Conservation (phyloP, 2,329 filamentous ascomycete genomes). For the Aspergillus sp. region DNA sequence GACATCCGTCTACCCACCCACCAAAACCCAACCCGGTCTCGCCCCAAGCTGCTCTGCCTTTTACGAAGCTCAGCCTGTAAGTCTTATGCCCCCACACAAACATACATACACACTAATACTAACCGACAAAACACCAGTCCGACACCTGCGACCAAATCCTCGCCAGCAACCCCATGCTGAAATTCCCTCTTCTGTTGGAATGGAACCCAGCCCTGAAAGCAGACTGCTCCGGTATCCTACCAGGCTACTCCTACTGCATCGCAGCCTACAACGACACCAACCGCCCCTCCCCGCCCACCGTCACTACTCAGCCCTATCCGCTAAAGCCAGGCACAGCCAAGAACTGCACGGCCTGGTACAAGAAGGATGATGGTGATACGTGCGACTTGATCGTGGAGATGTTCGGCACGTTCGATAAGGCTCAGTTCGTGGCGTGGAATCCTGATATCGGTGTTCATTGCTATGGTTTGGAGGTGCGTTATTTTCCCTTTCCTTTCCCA, state of each 20-base stretch:
- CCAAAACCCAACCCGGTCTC: constrained; percentile 10
- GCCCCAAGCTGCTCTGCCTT: constrained; percentile 3
- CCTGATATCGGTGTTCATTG: constrained; percentile 4
- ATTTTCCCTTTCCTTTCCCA: background rate
- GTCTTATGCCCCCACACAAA: background rate
- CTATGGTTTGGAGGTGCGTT: background rate
- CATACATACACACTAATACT: too few relatives aligned
- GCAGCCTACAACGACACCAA: constrained; percentile 6
- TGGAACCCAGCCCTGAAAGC: constrained; percentile 15
- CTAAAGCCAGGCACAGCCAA: background rate
- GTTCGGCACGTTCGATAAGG: constrained; percentile 11
- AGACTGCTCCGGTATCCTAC: constrained; percentile 9
- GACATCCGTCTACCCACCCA: background rate
- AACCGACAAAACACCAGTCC: background rate
- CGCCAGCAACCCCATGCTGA: background rate
- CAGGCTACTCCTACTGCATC: constrained; percentile 17
- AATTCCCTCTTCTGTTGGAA: constrained; percentile 5
- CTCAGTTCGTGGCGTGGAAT: constrained; percentile 15
- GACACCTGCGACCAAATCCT: constrained; percentile 15
- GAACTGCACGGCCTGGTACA: constrained; percentile 13
- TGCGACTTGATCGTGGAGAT: constrained; percentile 10
- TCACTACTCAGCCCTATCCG: constrained; percentile 7
- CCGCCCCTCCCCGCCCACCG: constrained; percentile 6
- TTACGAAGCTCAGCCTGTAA: constrained; percentile 11
- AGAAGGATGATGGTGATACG: constrained; percentile 7